Base-by-base conservation (phyloP, 768 basidiomycete genomes). In the Rhizopogon vesiculosus region DNA sequence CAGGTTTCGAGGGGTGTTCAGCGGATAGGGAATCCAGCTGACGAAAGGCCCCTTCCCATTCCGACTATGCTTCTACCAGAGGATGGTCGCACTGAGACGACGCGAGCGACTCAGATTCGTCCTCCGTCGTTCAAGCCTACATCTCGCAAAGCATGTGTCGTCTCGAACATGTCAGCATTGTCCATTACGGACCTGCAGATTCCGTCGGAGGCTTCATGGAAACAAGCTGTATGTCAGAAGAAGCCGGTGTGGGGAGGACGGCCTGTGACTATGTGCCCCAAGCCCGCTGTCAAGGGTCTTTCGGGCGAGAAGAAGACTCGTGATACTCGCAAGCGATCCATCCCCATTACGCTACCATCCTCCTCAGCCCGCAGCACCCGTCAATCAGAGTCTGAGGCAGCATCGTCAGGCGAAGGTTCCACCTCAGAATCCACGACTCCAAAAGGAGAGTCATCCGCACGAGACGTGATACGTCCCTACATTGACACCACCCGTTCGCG, bases 271-370 rank as follows among this genome's bases (percentile, higher is more conserved):
- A 40, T 25, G 33, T 7, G 13, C 3, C 6, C 25, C 6, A 55
- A 55, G n/a, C 54, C 51, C 12, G 7, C 19, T 7, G 48, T 31
- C 48, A 55, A 38, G 46, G 46, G 18, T 2, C 46, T 35, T 10
- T 49, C 19, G 19, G 33, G 19, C 5, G 15, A 5, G 13, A 15
- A 18, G 46, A 35, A 38, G 33, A 49, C 7, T 49, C 15, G 18
- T 35, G 46, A 16, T 16, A 22, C 13, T 49, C 8, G 19, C 33
- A 49, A 49, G 15, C 33, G n/a, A 8, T 57, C 57, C n/a, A 16
- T 58, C 5, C 57, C 57, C 38, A 46, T 39, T 33, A 58, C 58
- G 22, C 49, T 53, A 12, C 57, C 58, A 22, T 42, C 57, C 18
- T 59, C 57, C 16, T 57, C 58, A 33, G 7, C n/a, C 19, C 35